Evolutionary conservation across 306 rosid species (phyloP), one percentile per base, ranked within the genome.

Genomic region (Corylus heterophylla): DNA sequence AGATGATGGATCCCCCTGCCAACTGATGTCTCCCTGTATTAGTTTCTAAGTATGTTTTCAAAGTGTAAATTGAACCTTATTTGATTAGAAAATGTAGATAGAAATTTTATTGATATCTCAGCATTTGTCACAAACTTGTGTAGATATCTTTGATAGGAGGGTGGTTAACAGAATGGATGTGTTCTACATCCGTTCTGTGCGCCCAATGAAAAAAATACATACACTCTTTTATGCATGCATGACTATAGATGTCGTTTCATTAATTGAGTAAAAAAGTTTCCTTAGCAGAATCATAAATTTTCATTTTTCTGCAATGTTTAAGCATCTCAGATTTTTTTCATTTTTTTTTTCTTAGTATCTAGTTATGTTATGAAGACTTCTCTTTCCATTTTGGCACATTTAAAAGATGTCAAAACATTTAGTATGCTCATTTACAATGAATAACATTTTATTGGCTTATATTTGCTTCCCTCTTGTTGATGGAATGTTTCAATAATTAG

Each of bases 391-490:
- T 67, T 68, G 50, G 72, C 12, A 8, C 20, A 68, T 68, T 68
- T 39, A 42, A n/a, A 68, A 39, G 29, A n/a, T 8, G 29, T 42
- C 4, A 12, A 59, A 56, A 22, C 3, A 2, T 55, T 17, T 6
- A 55, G 27, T 35, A 64, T 35, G 37, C 11, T 35, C 47, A 35
- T 64, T 39, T 39, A 10, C 51, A 18, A 68, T 42, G 51, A 4
- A 68, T n/a, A 44, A 68, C 51, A 68, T 68, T 68, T 16, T 35
- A 61, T 49, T 76, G 61, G 50, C 58, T 12, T 71, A 11, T 74
- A 59, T 72, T 69, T 69, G 73, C 47, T 54, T 51, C 47, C 54
- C 47, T 76, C 69, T 16, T 44, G 61, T 80, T 68, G 44, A 69
- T 27, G 44, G 48, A 56, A 80, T 56, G 31, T 72, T 83, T 79